Conservation (phyloP, 768 basidiomycete species). For the Phaeotremella fagi region DNA sequence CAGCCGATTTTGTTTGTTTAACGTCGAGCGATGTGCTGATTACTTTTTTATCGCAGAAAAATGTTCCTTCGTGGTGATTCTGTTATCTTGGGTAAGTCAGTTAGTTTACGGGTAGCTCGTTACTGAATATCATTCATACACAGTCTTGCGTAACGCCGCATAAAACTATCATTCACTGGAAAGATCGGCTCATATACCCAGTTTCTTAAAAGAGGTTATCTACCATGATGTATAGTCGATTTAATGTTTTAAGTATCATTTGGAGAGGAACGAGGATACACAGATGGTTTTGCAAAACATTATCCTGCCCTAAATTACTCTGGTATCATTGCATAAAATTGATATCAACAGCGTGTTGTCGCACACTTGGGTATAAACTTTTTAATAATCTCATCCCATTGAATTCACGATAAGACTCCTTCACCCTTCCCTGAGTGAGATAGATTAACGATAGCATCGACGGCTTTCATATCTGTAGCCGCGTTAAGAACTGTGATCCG, state of each 20-base stretch:
- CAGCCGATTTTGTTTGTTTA: neutral
- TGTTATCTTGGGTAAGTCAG: conserved; percentile 75
- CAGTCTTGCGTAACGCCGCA: conserved; percentile 44
- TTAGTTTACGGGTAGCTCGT: neutral
- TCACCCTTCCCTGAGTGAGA: conserved; percentile 34
- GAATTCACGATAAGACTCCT: conserved; percentile 28
- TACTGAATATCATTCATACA: neutral
- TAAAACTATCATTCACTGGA: no score
- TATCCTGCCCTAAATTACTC: no score
- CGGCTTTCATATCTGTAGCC: conserved; percentile 40
- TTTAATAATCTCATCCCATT: neutral
- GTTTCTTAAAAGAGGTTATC: no score
- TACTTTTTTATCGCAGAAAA: conserved; percentile 57
- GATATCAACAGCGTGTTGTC: no score
- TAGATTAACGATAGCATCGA: conserved; percentile 36
- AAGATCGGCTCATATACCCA: no score
- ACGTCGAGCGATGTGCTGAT: neutral
- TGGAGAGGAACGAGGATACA: no score
- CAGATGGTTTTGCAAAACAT: no score
- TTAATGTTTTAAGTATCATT: no score
- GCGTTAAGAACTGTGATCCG: neutral
- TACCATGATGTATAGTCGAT: no score
- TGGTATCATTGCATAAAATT: no score
- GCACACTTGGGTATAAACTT: neutral
- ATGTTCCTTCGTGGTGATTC: conserved; percentile 98